Conservation (phyloP, 2,329 filamentous ascomycete genomes). For the Beauveria medogensis region DNA sequence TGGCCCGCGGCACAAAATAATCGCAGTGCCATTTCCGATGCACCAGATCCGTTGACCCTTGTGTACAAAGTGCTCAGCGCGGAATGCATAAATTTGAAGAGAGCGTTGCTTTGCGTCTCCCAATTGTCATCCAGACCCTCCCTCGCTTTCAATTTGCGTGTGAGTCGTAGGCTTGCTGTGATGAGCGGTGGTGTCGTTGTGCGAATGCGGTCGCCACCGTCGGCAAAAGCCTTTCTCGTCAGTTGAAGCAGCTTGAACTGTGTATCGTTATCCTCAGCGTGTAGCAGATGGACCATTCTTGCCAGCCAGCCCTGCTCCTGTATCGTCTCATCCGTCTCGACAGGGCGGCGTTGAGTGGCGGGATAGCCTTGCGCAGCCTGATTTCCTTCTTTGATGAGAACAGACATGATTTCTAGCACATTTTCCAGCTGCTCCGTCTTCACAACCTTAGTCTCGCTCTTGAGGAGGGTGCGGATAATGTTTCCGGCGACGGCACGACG, state of each 20-base stretch:
- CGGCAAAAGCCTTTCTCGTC: conserved; percentile 74
- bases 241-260: conserved; percentile 92
- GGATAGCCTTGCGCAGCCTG: conserved; percentile 80
- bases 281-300: conserved; percentile 79
- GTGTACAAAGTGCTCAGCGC: conserved; percentile 80
- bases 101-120: conserved; percentile 58
- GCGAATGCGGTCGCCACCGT: conserved; percentile 91
- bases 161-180: conserved; percentile 82
- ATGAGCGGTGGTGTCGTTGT: conserved; percentile 92
- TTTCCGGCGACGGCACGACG: conserved; percentile 85
- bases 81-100: conserved; percentile 95
- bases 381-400: conserved; percentile 87
- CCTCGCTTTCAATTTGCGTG: conserved; percentile 77
- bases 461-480: conserved; percentile 73
- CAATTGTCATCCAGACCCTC: conserved; percentile 71
- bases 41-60: conserved; percentile 66
- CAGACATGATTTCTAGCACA: conserved; percentile 78
- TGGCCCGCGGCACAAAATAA: conserved; percentile 89
- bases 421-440: conserved; percentile 77
- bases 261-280: conserved; percentile 78
- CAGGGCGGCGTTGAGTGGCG: conserved; percentile 64
- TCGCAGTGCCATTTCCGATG: conserved; percentile 80
- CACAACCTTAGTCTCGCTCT: conserved; percentile 71
- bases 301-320: conserved; percentile 98
- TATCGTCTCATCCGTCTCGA: conserved; percentile 93